Percentiles rank a stretch among this genome's conserved stretches.
Evolutionary conservation across 805 yeast species (phyloP).

Genomic region (Maudiozyma bulderi): DNA sequence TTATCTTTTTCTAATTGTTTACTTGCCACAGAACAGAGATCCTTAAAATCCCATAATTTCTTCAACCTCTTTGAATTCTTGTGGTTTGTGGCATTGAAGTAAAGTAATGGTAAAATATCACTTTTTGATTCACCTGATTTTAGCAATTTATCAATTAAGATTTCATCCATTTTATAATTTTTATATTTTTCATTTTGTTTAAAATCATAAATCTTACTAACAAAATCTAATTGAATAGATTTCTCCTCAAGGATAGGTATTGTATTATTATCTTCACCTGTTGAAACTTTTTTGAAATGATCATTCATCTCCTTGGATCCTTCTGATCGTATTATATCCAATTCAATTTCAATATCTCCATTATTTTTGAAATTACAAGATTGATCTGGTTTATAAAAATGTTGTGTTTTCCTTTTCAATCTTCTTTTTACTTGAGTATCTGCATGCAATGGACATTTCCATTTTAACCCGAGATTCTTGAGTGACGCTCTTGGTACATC

Average conservation of each 20-base stretch:
- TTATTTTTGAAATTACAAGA: slow-evolving; percentile 42
- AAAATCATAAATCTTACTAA: slow-evolving; percentile 21
- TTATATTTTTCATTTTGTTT: slow-evolving; percentile 35
- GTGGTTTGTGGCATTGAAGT: slow-evolving; percentile 30
- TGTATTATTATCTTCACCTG: slow-evolving; percentile 9
- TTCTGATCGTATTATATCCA: slow-evolving; percentile 32
- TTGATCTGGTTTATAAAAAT: slow-evolving; percentile 45
- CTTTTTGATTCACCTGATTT: background rate
- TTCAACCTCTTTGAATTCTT: slow-evolving; percentile 13
- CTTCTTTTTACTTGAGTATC: slow-evolving; percentile 28
- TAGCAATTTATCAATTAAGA: slow-evolving; percentile 26
- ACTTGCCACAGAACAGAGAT: slow-evolving; percentile 37
- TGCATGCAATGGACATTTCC: slow-evolving; percentile 89
- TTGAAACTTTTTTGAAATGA: slow-evolving; percentile 6
- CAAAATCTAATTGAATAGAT: slow-evolving; percentile 21
- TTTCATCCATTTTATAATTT: slow-evolving; percentile 26
- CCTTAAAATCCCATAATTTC: slow-evolving; percentile 37
- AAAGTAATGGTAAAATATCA: slow-evolving; percentile 24
- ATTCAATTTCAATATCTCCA: slow-evolving; percentile 49
- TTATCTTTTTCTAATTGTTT: slow-evolving; percentile 11
- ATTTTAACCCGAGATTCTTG: slow-evolving; percentile 65
- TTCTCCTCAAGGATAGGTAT: slow-evolving; percentile 19
- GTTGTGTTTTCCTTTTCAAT: slow-evolving; percentile 35
- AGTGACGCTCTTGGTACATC: slow-evolving; percentile 63
- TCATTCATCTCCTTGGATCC: slow-evolving; percentile 18